Evolutionary conservation across 139 green algal species (phyloP).

Genomic region (Picochlorum sp.): DNA sequence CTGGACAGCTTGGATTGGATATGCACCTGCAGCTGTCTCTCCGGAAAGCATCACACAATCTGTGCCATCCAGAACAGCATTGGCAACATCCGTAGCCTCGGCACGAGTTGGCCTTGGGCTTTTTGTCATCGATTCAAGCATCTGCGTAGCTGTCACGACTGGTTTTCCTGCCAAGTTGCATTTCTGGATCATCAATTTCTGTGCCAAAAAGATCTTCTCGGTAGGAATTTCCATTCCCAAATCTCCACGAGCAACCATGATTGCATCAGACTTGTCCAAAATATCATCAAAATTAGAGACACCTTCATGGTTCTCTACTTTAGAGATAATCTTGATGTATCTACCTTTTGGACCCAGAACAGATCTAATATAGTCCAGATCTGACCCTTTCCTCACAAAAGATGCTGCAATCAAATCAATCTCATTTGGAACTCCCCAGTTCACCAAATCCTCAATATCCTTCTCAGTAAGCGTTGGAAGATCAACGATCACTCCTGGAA

Average conservation of each 20-base stretch:
- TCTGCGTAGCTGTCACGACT: constrained; percentile 95
- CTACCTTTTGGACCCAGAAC: constrained; percentile 71
- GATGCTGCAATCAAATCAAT: constrained; percentile 98
- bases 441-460: constrained; percentile 84
- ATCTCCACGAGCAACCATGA: constrained; percentile 89
- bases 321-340: constrained; percentile 90
- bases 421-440: constrained; percentile 94
- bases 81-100: constrained; percentile 92
- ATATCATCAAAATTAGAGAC: constrained; percentile 95
- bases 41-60: constrained; percentile 96
- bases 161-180: constrained; percentile 91
- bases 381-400: constrained; percentile 93
- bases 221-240: constrained; percentile 98
- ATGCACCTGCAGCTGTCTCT: constrained; percentile 88
- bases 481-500: constrained; percentile 94
- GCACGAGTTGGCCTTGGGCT: constrained; percentile 88
- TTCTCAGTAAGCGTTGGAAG: constrained; percentile 94
- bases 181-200: constrained; percentile 98
- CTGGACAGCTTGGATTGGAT: constrained; percentile 80
- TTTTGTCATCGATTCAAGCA: constrained; percentile 92
- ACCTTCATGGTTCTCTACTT: constrained; percentile 97
- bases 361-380: constrained; percentile 79
- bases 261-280: constrained; percentile 72
- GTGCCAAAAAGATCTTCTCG: constrained; percentile 98
- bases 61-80: constrained; percentile 93